These are phyloP conservation scores for Pulveroboletus frians DNA, from an alignment of 768 basidiomycete species.

Conservation along the genomic window DNA sequence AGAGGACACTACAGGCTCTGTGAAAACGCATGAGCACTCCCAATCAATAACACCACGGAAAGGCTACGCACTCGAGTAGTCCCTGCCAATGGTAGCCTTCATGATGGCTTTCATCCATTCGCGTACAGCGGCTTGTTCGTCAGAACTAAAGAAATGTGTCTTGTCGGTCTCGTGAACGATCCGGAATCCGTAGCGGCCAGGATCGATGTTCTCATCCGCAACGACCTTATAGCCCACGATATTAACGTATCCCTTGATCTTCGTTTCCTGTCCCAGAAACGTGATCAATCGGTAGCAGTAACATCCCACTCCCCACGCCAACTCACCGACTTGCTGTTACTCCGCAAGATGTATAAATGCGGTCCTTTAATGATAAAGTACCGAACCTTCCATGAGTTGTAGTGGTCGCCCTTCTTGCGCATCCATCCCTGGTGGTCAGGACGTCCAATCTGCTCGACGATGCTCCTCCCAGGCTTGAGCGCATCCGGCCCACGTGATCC, in stretches of 20 bases:
- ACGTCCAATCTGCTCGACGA: conserved; percentile 85
- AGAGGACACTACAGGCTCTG: conserved; percentile 92
- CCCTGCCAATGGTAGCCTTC: conserved; percentile 95
- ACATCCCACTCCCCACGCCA: neutral
- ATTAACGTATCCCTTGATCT: conserved; percentile 95
- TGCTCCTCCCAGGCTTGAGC: conserved; percentile 60
- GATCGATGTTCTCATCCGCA: conserved; percentile 86
- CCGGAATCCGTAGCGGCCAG: conserved; percentile 92
- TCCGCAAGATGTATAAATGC: conserved; percentile 83
- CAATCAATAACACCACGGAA: neutral
- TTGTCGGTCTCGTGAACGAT: conserved; percentile 87
- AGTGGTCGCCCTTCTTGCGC: conserved; percentile 91
- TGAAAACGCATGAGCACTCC: conserved; percentile 1
- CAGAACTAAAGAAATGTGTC: conserved; percentile 87
- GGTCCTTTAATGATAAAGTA: conserved; percentile 92
- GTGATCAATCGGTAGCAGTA: neutral
- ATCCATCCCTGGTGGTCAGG: conserved; percentile 92
- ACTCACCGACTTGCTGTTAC: conserved; percentile 49
- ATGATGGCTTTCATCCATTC: conserved; percentile 99
- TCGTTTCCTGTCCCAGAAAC: conserved; percentile 60
- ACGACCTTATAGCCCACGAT: conserved; percentile 89
- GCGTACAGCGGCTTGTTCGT: conserved; percentile 78
- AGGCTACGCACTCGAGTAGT: conserved; percentile 74
- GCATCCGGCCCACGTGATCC: conserved; percentile 30
- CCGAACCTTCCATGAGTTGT: conserved; percentile 87